Evolutionary conservation across 371 early-diverging fungal species (phyloP).

Genomic region (Mortierella sp.): DNA sequence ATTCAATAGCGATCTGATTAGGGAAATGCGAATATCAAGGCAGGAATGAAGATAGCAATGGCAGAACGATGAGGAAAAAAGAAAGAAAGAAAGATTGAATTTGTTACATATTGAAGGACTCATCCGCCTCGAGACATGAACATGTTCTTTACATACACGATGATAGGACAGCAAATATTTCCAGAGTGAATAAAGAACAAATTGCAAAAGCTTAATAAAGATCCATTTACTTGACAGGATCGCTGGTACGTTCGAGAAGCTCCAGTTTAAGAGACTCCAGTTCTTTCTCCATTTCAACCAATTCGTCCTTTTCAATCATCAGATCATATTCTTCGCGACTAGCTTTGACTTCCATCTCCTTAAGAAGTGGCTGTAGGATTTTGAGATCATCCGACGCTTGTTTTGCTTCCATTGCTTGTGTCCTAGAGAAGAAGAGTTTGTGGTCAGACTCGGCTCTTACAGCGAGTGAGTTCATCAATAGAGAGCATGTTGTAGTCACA

Average conservation of each 20-base stretch:
- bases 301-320: constrained; percentile 19
- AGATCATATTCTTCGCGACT: constrained; percentile 35
- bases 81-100: background rate
- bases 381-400: constrained; percentile 20
- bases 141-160: constrained; percentile 16
- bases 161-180: constrained; percentile 23
- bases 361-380: constrained; percentile 13
- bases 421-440: constrained; percentile 3
- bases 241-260: background rate
- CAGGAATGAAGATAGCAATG: background rate
- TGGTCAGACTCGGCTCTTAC: background rate
- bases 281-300: constrained; percentile 5
- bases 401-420: constrained; percentile 24
- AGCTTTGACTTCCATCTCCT: constrained; percentile 29
- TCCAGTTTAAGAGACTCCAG: constrained; percentile 15
- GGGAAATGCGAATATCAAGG: background rate
- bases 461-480: background rate
- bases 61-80: background rate
- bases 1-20: background rate
- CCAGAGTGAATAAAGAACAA: constrained; percentile 31
- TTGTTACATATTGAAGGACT: constrained; percentile 3
- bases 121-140: background rate
- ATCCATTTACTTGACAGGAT: background rate
- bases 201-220: background rate
- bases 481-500: background rate